Percentiles rank a stretch among this genome's conserved stretches.
phyloP scores from a whole-genome alignment of 2,329 filamentous ascomycete species.

The Septoria petroselini region DNA sequence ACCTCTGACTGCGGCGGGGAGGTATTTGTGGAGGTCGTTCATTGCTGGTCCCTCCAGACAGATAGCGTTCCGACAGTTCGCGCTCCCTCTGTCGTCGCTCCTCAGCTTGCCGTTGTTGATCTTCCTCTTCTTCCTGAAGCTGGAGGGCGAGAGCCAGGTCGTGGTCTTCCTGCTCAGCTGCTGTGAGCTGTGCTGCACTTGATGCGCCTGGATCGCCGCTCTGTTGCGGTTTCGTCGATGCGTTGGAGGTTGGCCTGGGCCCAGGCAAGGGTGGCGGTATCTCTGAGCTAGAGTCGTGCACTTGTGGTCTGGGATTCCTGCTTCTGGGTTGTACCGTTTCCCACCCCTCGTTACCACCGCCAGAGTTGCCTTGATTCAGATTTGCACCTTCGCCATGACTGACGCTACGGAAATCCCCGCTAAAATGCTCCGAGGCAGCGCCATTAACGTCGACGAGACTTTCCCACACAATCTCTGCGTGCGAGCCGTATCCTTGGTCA shows the following conservation, averaged over 20 bases:
- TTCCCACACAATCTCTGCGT: slow-evolving; percentile 95
- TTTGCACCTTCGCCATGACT: slow-evolving; percentile 52
- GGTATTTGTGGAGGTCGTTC: slow-evolving; percentile 33
- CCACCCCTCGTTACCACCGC: slow-evolving; percentile 49
- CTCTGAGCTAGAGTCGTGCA: slow-evolving; percentile 16
- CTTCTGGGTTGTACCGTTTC: slow-evolving; percentile 51
- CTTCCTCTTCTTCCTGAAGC: slow-evolving; percentile 90
- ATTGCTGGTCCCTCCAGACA: slow-evolving; percentile 54
- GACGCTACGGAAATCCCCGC: slow-evolving; percentile 86
- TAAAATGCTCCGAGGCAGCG: slow-evolving; percentile 75
- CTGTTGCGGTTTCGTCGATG: slow-evolving; percentile 10
- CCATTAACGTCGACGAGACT: slow-evolving; percentile 85
- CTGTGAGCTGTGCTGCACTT: slow-evolving; percentile 31
- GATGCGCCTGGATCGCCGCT: slow-evolving; percentile 9
- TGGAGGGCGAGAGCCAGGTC: slow-evolving; percentile 86
- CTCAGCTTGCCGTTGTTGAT: slow-evolving; percentile 62
- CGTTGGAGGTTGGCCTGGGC: slow-evolving; percentile 27
- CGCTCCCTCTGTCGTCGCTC: slow-evolving; percentile 62
- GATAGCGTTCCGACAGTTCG: slow-evolving; percentile 65
- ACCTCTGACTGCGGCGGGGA: slow-evolving; percentile 31
- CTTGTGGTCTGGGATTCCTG: slow-evolving; percentile 17
- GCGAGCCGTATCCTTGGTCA: slow-evolving; percentile 81
- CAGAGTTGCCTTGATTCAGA: slow-evolving; percentile 27
- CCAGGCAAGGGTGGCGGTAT: slow-evolving; percentile 28
- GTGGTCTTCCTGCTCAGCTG: slow-evolving; percentile 74